Conservation (phyloP, 1,139 yeast species). For the Geotrichum restrictum region DNA sequence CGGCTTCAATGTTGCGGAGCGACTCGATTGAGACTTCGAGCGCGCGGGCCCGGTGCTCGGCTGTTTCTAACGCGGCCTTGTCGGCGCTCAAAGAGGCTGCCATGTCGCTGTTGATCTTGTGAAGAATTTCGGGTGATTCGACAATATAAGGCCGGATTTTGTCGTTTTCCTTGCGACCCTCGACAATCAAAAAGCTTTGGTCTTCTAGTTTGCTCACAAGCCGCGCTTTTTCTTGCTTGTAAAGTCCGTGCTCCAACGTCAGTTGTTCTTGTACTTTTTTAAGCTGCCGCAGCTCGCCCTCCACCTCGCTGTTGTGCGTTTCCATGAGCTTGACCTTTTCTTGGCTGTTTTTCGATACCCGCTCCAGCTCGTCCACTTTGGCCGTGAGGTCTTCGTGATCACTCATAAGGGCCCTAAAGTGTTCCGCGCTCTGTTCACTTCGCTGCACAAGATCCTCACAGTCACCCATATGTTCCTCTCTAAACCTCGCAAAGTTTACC, state of each 20-base stretch:
- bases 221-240: conserved; percentile 58
- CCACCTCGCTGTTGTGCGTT: conserved; percentile 56
- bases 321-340: conserved; percentile 48
- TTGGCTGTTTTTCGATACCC: conserved; percentile 29
- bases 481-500: conserved; percentile 76
- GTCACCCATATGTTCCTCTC: conserved; percentile 64
- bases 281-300: conserved; percentile 57
- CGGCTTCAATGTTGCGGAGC: conserved; percentile 53
- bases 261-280: conserved; percentile 62
- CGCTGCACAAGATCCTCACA: conserved; percentile 58
- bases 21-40: conserved; percentile 57
- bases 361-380: conserved; percentile 32
- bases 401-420: conserved; percentile 41
- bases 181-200: conserved; percentile 51
- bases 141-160: conserved; percentile 57
- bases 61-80: conserved; percentile 41
- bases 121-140: conserved; percentile 58
- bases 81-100: conserved; percentile 47
- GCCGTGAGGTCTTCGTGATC: conserved; percentile 45
- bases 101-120: conserved; percentile 55
- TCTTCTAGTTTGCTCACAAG: conserved; percentile 57
- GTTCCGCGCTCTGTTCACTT: conserved; percentile 51
- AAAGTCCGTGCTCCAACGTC: conserved; percentile 61
- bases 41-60: conserved; percentile 52
- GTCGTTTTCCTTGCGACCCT: conserved; percentile 56